Evolutionary conservation across 305 asterid genomes (phyloP).

Genomic region (Fraxinus greggii): DNA sequence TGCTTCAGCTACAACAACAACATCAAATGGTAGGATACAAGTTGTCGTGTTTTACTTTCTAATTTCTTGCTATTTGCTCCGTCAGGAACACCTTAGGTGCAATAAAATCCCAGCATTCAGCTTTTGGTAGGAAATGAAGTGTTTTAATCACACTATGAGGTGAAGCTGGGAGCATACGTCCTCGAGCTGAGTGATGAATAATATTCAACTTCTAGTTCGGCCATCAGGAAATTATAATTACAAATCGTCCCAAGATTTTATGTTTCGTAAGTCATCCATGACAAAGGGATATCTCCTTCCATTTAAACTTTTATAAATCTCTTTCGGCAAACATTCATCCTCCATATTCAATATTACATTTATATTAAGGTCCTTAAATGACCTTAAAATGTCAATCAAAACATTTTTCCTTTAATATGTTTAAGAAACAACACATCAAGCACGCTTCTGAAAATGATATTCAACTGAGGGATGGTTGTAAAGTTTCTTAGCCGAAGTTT

Average conservation of each 20-base stretch:
- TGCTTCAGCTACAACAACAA: conserved; percentile 20
- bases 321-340: conserved; percentile 1
- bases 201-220: conserved; percentile 9
- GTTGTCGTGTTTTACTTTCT: background rate
- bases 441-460: background rate
- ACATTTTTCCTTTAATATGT: conserved; percentile 18
- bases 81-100: background rate
- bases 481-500: no score
- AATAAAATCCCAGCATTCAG: conserved; percentile 20
- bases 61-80: background rate
- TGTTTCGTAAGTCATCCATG: conserved; percentile 21
- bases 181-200: conserved; percentile 7
- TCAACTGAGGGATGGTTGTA: background rate
- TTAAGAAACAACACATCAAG: conserved; percentile 29
- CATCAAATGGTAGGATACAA: conserved; percentile 23
- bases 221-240: conserved; percentile 14
- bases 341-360: conserved; percentile 1
- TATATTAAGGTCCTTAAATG: background rate
- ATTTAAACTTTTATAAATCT: background rate
- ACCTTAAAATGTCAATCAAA: conserved; percentile 14
- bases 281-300: conserved; percentile 20
- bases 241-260: background rate
- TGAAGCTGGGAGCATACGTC: background rate
- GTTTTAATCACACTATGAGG: background rate
- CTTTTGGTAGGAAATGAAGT: conserved; percentile 2